Evolutionary conservation across 176 grass and related monocot species (phyloP).

Genomic region (sorghum (Sorghum bicolor)): Sorghum_bicolor_NCBIv3 NC_012872.2:6653001-6653500

Average conservation of each 20-base stretch:
- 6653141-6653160: not conserved
- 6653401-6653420: not conserved
- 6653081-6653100: not conserved
- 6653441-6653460: not conserved
- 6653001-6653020: not conserved
- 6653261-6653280: not conserved
- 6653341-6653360: not conserved
- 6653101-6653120: not conserved
- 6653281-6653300: not conserved
- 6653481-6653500: slow-evolving; percentile 16
- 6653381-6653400: not conserved
- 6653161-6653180: not conserved
- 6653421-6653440: not conserved
- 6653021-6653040: not conserved
- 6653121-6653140: not conserved
- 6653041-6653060: not conserved
- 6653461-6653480: not conserved
- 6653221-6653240: not conserved
- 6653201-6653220: not conserved
- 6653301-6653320: not conserved
- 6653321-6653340: not conserved
- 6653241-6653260: not conserved
- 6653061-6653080: not conserved
- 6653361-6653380: not conserved
- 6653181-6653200: not conserved